These are phyloP conservation scores for Claviceps sp. DNA, from an alignment of 2,329 filamentous ascomycete species.

Conservation along the genomic window DNA sequence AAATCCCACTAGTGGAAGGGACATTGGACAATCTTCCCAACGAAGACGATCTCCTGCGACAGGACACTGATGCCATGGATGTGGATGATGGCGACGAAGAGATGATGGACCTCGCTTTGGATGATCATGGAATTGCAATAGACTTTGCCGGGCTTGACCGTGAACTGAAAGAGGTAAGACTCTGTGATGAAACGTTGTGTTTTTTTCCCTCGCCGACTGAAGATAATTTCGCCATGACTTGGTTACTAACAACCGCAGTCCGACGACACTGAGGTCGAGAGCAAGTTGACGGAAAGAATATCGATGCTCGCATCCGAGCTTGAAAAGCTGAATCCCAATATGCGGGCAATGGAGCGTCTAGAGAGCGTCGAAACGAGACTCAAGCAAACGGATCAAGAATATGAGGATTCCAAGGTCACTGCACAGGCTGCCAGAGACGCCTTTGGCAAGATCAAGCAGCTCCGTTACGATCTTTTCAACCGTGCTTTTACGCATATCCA, in stretches of 20 bases:
- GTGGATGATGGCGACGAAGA: slow-evolving; percentile 57
- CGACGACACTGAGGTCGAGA: slow-evolving; percentile 57
- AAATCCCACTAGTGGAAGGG: slow-evolving; percentile 61
- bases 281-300: slow-evolving; percentile 66
- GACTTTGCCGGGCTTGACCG: slow-evolving; percentile 74
- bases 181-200: not conserved
- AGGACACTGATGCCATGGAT: slow-evolving; percentile 84
- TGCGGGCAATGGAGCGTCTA: slow-evolving; percentile 85
- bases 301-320: slow-evolving; percentile 61
- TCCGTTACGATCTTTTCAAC: slow-evolving; percentile 83
- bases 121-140: slow-evolving; percentile 85
- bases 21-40: slow-evolving; percentile 81
- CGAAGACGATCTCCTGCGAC: slow-evolving; percentile 63
- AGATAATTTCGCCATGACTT: not conserved
- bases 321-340: slow-evolving; percentile 92
- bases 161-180: slow-evolving; percentile 61
- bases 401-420: slow-evolving; percentile 65
- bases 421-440: slow-evolving; percentile 66
- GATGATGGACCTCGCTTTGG: slow-evolving; percentile 51
- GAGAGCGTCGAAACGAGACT: slow-evolving; percentile 75
- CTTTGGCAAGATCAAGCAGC: slow-evolving; percentile 70
- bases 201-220: not conserved
- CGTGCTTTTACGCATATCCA: slow-evolving; percentile 91
- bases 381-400: slow-evolving; percentile 75
- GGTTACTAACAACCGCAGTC: slow-evolving; percentile 42